Evolutionary conservation across 768 basidiomycete genomes (phyloP).

Genomic region (Butyriboletus loyo): DNA sequence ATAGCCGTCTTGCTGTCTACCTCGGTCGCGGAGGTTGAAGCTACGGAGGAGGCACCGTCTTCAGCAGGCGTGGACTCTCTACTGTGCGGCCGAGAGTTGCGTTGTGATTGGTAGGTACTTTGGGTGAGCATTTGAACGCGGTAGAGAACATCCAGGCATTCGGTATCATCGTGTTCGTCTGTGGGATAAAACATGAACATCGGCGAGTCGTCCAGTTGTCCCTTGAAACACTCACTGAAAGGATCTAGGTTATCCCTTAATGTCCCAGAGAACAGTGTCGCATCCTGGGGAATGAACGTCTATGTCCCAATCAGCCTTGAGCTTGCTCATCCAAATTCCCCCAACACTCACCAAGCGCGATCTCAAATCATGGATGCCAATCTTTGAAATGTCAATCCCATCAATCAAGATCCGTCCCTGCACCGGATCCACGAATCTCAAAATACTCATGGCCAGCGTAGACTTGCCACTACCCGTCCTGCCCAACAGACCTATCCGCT

Average conservation of each 20-base stretch:
- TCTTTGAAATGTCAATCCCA: slow-evolving; percentile 82
- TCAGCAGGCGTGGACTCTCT: slow-evolving; percentile 43
- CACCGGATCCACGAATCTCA: slow-evolving; percentile 81
- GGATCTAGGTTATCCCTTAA: slow-evolving; percentile 74
- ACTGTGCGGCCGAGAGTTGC: slow-evolving; percentile 49
- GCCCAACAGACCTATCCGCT: slow-evolving; percentile 77
- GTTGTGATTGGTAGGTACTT: slow-evolving; percentile 45
- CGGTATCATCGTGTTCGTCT: slow-evolving; percentile 76
- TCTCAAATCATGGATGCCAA: slow-evolving; percentile 82
- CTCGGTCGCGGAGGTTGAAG: slow-evolving; percentile 47
- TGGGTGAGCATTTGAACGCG: slow-evolving; percentile 76
- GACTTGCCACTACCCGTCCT: slow-evolving; percentile 82
- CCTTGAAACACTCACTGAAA: slow-evolving; percentile 41
- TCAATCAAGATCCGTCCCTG: slow-evolving; percentile 78
- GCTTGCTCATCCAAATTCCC: neutral
- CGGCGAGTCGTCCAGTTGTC: neutral
- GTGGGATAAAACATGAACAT: neutral
- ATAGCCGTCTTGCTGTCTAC: slow-evolving; percentile 55
- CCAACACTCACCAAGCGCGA: slow-evolving; percentile 55
- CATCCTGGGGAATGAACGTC: slow-evolving; percentile 80
- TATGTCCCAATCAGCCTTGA: slow-evolving; percentile 23
- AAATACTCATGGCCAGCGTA: slow-evolving; percentile 80
- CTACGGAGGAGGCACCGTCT: slow-evolving; percentile 38
- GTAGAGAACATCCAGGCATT: slow-evolving; percentile 75
- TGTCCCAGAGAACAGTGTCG: slow-evolving; percentile 78